Conservation (phyloP, 2,329 filamentous ascomycete species). For the Cryphonectria radicalis region DNA sequence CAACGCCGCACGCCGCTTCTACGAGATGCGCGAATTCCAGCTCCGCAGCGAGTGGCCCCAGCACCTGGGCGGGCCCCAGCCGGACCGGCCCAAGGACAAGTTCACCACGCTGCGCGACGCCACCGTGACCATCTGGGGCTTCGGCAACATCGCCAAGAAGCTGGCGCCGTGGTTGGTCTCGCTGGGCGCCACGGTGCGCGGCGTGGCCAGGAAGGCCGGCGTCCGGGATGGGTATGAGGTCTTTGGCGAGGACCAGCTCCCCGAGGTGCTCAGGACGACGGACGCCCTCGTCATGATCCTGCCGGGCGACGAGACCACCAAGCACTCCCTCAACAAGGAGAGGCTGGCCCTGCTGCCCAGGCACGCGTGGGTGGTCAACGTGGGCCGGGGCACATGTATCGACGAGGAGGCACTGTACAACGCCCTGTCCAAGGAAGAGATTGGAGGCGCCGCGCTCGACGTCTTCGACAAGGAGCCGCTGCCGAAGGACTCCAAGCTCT, state of each 20-base stretch:
- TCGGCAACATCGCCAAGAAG: constrained; percentile 68
- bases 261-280: constrained; percentile 57
- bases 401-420: constrained; percentile 41
- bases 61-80: constrained; percentile 65
- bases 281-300: constrained; percentile 72
- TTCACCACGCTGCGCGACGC: constrained; percentile 66
- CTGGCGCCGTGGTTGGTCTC: constrained; percentile 58
- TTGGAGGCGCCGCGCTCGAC: constrained; percentile 44
- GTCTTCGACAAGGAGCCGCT: constrained; percentile 51
- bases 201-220: constrained; percentile 60
- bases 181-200: constrained; percentile 62
- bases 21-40: constrained; percentile 67
- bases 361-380: constrained; percentile 61
- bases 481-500: constrained; percentile 48
- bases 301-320: constrained; percentile 60
- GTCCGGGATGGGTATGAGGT: constrained; percentile 64
- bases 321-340: constrained; percentile 58
- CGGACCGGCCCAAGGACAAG: constrained; percentile 52
- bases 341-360: constrained; percentile 57
- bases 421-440: constrained; percentile 36
- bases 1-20: constrained; percentile 59
- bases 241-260: constrained; percentile 56
- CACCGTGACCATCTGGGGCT: constrained; percentile 65
- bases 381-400: constrained; percentile 44
- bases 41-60: constrained; percentile 59